phyloP scores from a whole-genome alignment of 2,329 filamentous ascomycete genomes.

The Alternaria atra region DNA sequence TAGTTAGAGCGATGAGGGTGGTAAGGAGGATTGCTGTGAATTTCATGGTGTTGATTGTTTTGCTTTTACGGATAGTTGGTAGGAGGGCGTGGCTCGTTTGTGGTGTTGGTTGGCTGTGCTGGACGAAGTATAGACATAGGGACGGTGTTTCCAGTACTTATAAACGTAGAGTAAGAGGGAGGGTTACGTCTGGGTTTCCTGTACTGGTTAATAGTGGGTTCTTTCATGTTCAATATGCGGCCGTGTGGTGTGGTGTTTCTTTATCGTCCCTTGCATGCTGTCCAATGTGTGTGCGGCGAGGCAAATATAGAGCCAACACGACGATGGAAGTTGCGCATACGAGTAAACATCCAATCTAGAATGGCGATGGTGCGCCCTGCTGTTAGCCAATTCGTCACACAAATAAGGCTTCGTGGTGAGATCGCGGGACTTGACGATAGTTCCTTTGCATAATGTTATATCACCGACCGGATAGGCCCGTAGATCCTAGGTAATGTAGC shows the following conservation, averaged over 20 bases:
- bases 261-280: not conserved
- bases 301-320: not conserved
- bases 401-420: not conserved
- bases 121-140: not conserved
- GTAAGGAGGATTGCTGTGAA: not conserved
- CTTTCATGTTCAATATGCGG: not conserved
- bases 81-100: not conserved
- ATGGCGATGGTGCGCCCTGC: not conserved
- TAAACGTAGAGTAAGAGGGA: not conserved
- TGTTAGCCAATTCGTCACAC: not conserved
- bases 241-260: not conserved
- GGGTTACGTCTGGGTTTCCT: not conserved
- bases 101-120: not conserved
- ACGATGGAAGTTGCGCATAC: not conserved
- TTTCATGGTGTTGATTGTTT: not conserved
- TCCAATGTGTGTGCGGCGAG: not conserved
- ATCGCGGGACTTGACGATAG: not conserved
- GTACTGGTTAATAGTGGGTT: not conserved
- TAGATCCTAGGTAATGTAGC: not conserved
- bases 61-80: not conserved
- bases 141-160: not conserved
- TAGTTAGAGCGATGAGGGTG: not conserved
- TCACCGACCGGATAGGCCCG: not conserved
- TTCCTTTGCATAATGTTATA: not conserved
- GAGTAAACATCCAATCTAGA: not conserved